Percentiles rank a stretch among this genome's conserved stretches.
phyloP scores from a whole-genome alignment of 2,329 filamentous ascomycete genomes.

The Aureobasidium sp. region DNA sequence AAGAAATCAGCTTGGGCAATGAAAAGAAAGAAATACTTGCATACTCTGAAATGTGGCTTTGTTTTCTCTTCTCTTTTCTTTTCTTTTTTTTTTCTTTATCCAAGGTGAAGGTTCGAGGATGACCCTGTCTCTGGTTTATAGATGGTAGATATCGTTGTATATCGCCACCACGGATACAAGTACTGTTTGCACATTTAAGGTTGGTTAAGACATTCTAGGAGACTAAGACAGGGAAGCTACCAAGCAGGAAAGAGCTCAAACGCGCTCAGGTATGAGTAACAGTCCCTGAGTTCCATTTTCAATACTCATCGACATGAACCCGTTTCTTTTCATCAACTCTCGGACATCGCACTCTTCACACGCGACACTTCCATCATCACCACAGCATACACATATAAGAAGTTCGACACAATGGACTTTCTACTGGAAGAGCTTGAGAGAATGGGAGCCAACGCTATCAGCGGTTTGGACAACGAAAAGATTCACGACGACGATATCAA shows the following conservation, averaged over 20 bases:
- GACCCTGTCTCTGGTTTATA: background rate
- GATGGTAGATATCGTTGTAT: background rate
- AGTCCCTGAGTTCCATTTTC: too few species aligned
- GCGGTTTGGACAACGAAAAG: background rate
- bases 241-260: too few species aligned
- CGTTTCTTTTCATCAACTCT: too few species aligned
- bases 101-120: background rate
- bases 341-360: too few species aligned
- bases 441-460: background rate
- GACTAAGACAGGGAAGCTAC: background rate
- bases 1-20: background rate
- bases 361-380: too few species aligned
- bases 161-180: background rate
- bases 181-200: background rate
- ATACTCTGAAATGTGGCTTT: background rate
- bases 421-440: background rate
- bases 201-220: background rate
- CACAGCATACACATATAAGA: too few species aligned
- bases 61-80: background rate
- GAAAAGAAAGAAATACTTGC: background rate
- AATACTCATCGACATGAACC: too few species aligned
- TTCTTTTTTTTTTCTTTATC: background rate
- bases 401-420: background rate
- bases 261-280: too few species aligned
- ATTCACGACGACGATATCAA: background rate